Evolutionary conservation across 139 green algal species (phyloP), one percentile per base, ranked within the genome.

Genomic region (Eudorina sp.): DNA sequence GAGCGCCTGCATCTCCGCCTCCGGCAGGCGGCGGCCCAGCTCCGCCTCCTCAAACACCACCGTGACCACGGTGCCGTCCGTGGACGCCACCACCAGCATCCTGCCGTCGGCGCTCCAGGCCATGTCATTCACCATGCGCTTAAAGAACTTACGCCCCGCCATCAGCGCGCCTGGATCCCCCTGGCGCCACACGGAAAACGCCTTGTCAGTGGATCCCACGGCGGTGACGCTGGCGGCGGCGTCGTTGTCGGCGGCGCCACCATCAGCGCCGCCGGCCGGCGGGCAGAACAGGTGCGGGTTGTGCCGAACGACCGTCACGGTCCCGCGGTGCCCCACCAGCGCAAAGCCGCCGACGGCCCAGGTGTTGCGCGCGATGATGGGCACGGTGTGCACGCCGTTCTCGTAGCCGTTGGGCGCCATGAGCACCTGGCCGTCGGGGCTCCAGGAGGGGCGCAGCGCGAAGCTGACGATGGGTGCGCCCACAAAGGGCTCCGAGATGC

Each of bases 91-190:
- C 34, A 98, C 89, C n/a, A 99, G 86, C 0, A 91, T 91, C 66
- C 94, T 91, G 25, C 97, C 97, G 64, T 98, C 95, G 19, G 97
- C 94, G 19, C 89, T 94, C 97, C 97, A 99, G 25, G 94, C 94
- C 40, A 97, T n/a, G 89, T 99, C 97, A 29, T 95, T 60, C 0
- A 95, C 70, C 92, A 95, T 79, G 41, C 31, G 31, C 6, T 29
- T 27, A 45, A 66, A 90, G 34, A 85, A 90, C 14, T 45, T 34
- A 4, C n/a, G 25, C 0, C 82, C 64, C 31, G 80, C 66, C 53
- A 69, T 38, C 43, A 94, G 75, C n/a, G 94, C 75, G 81, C 89
- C 34, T 0, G 90, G 88, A 55, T 73, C 85, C 27, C 86, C 70
- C 23, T 84, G 95, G 45, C 43, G 46, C 95, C 95, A 97, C 11